Conservation (phyloP, 768 basidiomycete species). For the Leccinum boreale region DNA sequence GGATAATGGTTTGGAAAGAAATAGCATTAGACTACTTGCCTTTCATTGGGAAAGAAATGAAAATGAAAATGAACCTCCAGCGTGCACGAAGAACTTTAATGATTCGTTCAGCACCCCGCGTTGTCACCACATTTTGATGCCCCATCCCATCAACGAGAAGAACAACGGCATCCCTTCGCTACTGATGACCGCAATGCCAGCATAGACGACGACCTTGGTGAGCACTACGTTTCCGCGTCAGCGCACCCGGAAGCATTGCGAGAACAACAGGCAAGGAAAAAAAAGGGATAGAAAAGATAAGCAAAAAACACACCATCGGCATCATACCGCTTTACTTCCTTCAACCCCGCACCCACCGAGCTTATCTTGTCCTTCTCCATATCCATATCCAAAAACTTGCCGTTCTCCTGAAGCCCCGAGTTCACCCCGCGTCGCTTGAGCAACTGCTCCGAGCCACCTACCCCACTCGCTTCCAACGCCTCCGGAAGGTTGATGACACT, state of each 20-base stretch:
- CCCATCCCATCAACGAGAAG: slow-evolving; percentile 71
- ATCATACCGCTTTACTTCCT: slow-evolving; percentile 69
- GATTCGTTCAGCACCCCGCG: not conserved
- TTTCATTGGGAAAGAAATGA: not conserved
- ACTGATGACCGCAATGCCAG: slow-evolving; percentile 75
- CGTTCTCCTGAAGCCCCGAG: slow-evolving; percentile 14
- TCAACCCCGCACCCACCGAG: not conserved
- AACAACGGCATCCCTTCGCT: slow-evolving; percentile 59
- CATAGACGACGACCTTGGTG: slow-evolving; percentile 88
- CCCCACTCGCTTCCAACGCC: slow-evolving; percentile 38
- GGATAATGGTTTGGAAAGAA: not conserved
- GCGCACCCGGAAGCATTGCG: not conserved
- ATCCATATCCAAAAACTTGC: slow-evolving; percentile 27
- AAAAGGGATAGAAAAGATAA: not conserved
- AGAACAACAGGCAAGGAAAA: not conserved
- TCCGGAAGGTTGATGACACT: slow-evolving; percentile 78
- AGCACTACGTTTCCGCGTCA: slow-evolving; percentile 49
- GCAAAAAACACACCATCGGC: slow-evolving; percentile 67
- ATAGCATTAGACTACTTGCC: not conserved
- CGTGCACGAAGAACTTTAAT: not conserved
- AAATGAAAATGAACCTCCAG: not conserved
- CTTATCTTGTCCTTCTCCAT: slow-evolving; percentile 33
- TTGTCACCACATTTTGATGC: slow-evolving; percentile 42
- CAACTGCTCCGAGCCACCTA: slow-evolving; percentile 37
- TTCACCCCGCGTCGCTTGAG: slow-evolving; percentile 25